A percentile compares a stretch with the other conserved stretches of the same genome.
Conservation (phyloP, 768 basidiomycete species). For the Dioszegia crocea region DNA sequence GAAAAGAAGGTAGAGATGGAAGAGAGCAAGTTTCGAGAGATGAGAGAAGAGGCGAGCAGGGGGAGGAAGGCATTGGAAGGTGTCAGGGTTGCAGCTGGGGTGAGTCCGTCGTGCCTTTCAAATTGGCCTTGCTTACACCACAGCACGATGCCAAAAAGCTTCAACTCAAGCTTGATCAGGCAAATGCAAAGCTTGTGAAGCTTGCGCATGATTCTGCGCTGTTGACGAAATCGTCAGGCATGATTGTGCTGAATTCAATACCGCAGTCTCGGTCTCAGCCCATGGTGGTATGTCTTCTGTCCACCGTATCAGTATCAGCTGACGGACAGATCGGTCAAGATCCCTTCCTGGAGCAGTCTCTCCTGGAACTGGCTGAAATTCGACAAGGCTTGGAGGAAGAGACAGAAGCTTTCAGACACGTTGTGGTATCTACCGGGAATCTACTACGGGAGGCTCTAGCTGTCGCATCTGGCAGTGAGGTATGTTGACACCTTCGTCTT, state of each 20-base stretch:
- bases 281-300: conserved; percentile 19
- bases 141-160: conserved; percentile 42
- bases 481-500: conserved; percentile 11
- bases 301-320: neutral
- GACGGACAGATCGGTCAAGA: conserved; percentile 21
- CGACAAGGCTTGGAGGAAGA: conserved; percentile 46
- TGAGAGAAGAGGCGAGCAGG: conserved; percentile 31
- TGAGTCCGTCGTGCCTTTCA: conserved; percentile 4
- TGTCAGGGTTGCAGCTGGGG: conserved; percentile 35
- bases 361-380: conserved; percentile 40
- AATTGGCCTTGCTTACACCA: neutral
- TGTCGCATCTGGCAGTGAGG: conserved; percentile 27
- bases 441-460: conserved; percentile 36
- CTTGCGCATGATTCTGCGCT: conserved; percentile 19
- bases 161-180: conserved; percentile 38
- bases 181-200: conserved; percentile 26
- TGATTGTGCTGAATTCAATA: conserved; percentile 38
- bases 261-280: conserved; percentile 13
- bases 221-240: conserved; percentile 19
- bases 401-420: conserved; percentile 48
- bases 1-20: conserved; percentile 22
- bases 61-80: conserved; percentile 39
- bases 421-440: conserved; percentile 44
- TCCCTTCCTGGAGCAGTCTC: conserved; percentile 40
- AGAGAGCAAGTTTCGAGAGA: conserved; percentile 26